Base-by-base conservation (phyloP, 768 basidiomycete genomes). In the button mushroom (Agaricus bisporus) region DNA sequence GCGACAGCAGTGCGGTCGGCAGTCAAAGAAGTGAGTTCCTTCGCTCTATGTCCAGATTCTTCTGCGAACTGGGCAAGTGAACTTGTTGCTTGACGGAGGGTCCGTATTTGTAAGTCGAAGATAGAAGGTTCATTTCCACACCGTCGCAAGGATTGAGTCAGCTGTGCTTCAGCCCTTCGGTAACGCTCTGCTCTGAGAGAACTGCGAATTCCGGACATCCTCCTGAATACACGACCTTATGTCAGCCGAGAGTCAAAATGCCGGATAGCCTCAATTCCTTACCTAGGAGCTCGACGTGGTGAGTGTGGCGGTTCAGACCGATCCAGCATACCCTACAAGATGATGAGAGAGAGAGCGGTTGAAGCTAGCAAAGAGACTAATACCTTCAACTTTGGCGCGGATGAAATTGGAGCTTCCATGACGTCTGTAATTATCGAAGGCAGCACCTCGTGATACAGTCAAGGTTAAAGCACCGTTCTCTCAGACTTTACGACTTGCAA, bases 181-280 rank as follows among this genome's bases (percentile, higher is more conserved):
- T 54, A 54, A 3, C 53, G 46, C n/a, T 48, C 53, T 6, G 43
- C 53, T 29, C 53, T 54, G 4, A 47, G 37, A 9, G 26, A 15
- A 44, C 14, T 52, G n/a, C 18, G 18, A 32, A 4, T 32, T 15
- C 17, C 22, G 7, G 35, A 36, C 14, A n/a, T 22, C 36, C 43
- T 52, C 22, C 51, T 52, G 41, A 14, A 17, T 25, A 10, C 18
- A 25, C 32, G 18, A 8, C 17, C 8, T 42, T 11, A 36, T 2
- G 43, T 45, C 43, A 52, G 51, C 51, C 43, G 5, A 5, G 20
- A 5, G 10, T 45, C 17, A 36, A 22, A 18, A 10, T 7, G 15
- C 38, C 10, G 38, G 17, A 20, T 17, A 38, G n/a, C 43, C n/a
- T 8, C 22, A 26, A 44, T 9, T 25, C 3, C 43, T 52, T 38